Base-by-base conservation (phyloP, 2,329 filamentous ascomycete species). In the Alternaria sp. region DNA sequence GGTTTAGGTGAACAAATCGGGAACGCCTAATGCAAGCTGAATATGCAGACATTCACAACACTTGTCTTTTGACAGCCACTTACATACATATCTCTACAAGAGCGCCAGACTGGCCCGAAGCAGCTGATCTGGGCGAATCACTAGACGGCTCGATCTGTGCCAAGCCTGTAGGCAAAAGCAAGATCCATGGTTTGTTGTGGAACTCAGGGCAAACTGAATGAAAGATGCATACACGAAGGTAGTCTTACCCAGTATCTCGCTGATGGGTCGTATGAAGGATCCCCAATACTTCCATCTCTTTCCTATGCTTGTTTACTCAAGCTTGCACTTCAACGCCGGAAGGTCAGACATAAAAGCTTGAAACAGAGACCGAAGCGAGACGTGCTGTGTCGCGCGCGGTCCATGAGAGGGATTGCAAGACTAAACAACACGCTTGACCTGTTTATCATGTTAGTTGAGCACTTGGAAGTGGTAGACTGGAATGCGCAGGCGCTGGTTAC, bases 401-500 rank as follows among this genome's bases (percentile, higher is more conserved):
- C 28, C n/a, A 18, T 47, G 42, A 36, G 38, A 44, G 39, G 18
- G 48, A 52, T 14, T 32, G 26, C 20, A 3, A 24, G 4, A 22
- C 63, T 67, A 75, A 18, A 76, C 74, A 44, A 77, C 69, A 54
- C 73, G 74, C 68, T 76, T 77, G 61, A 76, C 73, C 72, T 75
- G 30, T 20, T 11, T 7, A 7, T n/a, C 3, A 5, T 38, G 51
- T 72, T 36, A 70, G 66, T 39, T 32, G 7, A 22, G 36, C 7
- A 34, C 12, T 36, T 14, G 20, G 28, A 32, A 9, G 12, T 26
- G 28, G 3, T 30, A 4, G 20, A 42, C 12, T 20, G 12, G 14
- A 65, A 30, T 22, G 20, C 20, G 32, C 12, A 7, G 32, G 28
- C 9, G 30, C 22, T n/a, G 30, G 67, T 60, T 77, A 89, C 88